Evolutionary conservation across 805 yeast genomes (phyloP).

Genomic region (Schizosaccharomyces osmophilus): DNA sequence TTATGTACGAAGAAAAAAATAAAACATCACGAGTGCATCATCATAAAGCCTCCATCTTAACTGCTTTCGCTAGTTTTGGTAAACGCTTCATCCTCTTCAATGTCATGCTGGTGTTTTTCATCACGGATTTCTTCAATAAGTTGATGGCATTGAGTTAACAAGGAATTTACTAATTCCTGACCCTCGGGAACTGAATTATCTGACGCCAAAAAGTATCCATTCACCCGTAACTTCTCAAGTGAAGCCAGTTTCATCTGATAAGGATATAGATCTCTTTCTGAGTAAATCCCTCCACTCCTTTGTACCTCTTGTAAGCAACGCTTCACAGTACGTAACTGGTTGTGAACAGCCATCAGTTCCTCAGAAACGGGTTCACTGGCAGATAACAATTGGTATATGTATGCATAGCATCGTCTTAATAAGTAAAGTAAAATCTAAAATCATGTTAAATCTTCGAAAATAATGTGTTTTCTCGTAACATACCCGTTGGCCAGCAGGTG

Average conservation of each 20-base stretch:
- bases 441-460: background rate
- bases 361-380: slow-evolving; percentile 90
- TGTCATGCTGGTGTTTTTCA: slow-evolving; percentile 16
- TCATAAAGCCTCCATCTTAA: background rate
- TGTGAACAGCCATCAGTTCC: slow-evolving; percentile 71
- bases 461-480: background rate
- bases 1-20: too few species aligned
- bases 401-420: slow-evolving; percentile 72
- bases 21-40: too few species aligned
- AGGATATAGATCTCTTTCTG: slow-evolving; percentile 77
- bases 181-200: slow-evolving; percentile 89
- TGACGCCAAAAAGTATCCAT: slow-evolving; percentile 66
- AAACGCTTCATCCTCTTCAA: background rate
- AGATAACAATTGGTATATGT: slow-evolving; percentile 69
- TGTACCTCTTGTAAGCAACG: slow-evolving; percentile 73
- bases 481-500: slow-evolving; percentile 26
- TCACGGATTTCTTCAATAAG: slow-evolving; percentile 73
- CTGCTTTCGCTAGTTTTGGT: background rate
- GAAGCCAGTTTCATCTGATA: slow-evolving; percentile 85
- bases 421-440: slow-evolving; percentile 36
- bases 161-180: slow-evolving; percentile 80
- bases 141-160: slow-evolving; percentile 84
- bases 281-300: slow-evolving; percentile 75
- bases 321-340: slow-evolving; percentile 76
- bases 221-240: slow-evolving; percentile 61